Base-by-base conservation (phyloP, 225 moss, liverwort and hornwort species). In the Takakia lepidozioides region DNA sequence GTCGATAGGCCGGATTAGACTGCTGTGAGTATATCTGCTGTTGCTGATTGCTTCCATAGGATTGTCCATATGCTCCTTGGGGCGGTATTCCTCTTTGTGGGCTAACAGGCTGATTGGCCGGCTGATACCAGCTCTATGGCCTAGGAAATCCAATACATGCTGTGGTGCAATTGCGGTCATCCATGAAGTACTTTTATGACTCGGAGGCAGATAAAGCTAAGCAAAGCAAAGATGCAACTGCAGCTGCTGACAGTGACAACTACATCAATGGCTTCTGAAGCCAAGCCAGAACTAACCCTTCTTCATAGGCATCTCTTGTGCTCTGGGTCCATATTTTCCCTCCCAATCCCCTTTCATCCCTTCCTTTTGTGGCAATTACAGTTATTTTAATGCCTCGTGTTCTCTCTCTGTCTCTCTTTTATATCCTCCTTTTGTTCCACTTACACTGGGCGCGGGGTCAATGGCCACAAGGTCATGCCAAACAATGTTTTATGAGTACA, bases 141-240 rank as follows among this genome's bases (percentile, higher is more conserved):
- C n/a, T n/a, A n/a, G n/a, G n/a, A n/a, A 91, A 91, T 60, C 91
- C 87, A 68, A 73, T 91, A 64, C 82, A 91, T 58, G 91, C 90
- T 42, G 85, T 87, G 51, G 87, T 98, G 38, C 95, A 98, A 70
- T 68, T 98, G 45, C 90, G 95, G 17, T 91, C 91, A 28, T 98
- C 91, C 20, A 85, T 91, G 95, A 91, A 73, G 59, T 74, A 98
- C 39, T 66, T 98, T 45, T 85, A 98, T 61, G 91, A 78, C 27
- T 57, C 66, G 61, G 83, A 83, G 48, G 73, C 67, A 55, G 71
- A 68, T 11, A 71, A 65, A 55, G 74, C 75, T 56, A 91, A 81
- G 63, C 78, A 76, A 52, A 86, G 76, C 59, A 76, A 71, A 71
- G 81, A 77, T 38, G 59, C 86, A 48, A n/a, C n/a, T n/a, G 78